These are phyloP conservation scores for Venturia aucupariae DNA, from an alignment of 2,329 filamentous ascomycete species.

Conservation along the genomic window DNA sequence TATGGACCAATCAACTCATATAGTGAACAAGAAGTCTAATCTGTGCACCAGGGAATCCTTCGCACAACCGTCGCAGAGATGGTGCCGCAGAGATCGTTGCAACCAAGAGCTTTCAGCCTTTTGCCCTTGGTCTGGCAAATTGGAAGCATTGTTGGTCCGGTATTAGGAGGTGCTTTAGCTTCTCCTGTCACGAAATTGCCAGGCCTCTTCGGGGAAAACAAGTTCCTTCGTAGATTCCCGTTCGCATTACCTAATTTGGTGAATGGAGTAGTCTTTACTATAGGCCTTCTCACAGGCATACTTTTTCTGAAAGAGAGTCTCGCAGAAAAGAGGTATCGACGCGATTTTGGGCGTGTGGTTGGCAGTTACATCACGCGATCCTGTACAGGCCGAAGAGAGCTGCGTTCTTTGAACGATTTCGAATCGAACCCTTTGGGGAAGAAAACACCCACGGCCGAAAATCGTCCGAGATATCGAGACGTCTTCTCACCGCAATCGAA, in stretches of 20 bases:
- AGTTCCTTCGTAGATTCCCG: constrained; percentile 67
- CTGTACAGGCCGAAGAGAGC: not conserved
- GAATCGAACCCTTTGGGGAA: not conserved
- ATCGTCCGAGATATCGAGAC: constrained; percentile 42
- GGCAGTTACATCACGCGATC: constrained; percentile 34
- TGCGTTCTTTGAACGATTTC: constrained; percentile 8
- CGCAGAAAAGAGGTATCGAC: constrained; percentile 55
- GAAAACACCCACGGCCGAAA: not conserved
- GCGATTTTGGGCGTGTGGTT: constrained; percentile 69
- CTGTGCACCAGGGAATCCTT: constrained; percentile 52
- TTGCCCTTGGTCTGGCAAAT: constrained; percentile 93
- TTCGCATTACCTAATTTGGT: constrained; percentile 80
- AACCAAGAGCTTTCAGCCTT: constrained; percentile 80
- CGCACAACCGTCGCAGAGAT: constrained; percentile 88
- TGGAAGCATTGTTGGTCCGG: constrained; percentile 79
- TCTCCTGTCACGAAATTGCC: constrained; percentile 71
- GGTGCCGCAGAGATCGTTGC: constrained; percentile 48
- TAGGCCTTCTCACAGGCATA: constrained; percentile 63
- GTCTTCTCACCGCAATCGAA: constrained; percentile 67
- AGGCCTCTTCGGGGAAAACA: constrained; percentile 38
- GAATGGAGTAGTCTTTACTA: constrained; percentile 63
- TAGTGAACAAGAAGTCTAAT: not conserved
- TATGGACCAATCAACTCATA: no score
- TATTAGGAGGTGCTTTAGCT: constrained; percentile 75
- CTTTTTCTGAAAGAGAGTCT: constrained; percentile 88